These are phyloP conservation scores for Apiospora rasikravindrae DNA, from an alignment of 2,329 filamentous ascomycete genomes.

Conservation along the genomic window DNA sequence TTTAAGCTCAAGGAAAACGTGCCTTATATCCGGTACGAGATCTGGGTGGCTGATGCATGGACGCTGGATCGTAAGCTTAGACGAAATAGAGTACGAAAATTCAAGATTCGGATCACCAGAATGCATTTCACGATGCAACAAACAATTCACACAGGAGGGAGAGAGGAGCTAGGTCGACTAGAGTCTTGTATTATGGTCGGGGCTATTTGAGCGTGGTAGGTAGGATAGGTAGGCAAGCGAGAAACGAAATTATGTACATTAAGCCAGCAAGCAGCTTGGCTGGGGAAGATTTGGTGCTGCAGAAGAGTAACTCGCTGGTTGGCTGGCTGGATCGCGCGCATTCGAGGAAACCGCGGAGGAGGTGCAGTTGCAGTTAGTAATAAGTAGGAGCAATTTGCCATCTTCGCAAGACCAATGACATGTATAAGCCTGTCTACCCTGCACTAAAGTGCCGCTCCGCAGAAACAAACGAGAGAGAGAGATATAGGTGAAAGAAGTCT, in stretches of 20 bases:
- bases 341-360: background rate
- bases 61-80: background rate
- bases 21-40: background rate
- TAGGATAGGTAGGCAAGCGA: slow-evolving; percentile 14
- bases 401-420: slow-evolving; percentile 13
- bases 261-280: slow-evolving; percentile 17
- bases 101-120: background rate
- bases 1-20: background rate
- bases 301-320: background rate
- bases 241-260: slow-evolving; percentile 20
- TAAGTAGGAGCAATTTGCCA: slow-evolving; percentile 3
- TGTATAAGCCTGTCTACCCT: slow-evolving; percentile 12
- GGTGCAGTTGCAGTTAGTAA: background rate
- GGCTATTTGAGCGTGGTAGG: background rate
- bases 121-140: background rate
- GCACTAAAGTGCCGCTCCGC: slow-evolving; percentile 12
- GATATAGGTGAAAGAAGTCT: background rate
- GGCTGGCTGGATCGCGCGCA: background rate
- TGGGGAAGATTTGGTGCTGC: background rate
- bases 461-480: slow-evolving; percentile 10
- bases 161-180: background rate
- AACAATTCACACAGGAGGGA: no score
- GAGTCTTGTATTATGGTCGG: slow-evolving; percentile 11
- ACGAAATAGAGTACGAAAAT: background rate
- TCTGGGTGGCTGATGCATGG: background rate